Evolutionary conservation across 441 rosid species (phyloP), one percentile per base, ranked within the genome.

Genomic region (Adansonia madagascariensis): DNA sequence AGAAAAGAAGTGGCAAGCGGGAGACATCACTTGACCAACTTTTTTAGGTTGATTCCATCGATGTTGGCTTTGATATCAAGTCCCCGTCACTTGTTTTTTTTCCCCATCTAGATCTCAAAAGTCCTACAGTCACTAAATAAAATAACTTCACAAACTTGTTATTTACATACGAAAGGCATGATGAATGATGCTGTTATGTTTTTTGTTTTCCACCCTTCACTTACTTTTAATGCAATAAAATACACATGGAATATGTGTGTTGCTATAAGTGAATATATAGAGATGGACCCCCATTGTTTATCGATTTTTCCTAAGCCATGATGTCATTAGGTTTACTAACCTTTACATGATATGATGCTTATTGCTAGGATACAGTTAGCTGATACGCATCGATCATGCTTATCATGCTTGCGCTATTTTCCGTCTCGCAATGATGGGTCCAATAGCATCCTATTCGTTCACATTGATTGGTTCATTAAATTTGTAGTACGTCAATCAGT

Each of bases 241-340:
- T 14, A 53, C 75, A 74, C 22, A 60, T 44, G 8, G 0, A 60
- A 3, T 27, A 1, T 3, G 9, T 10, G 57, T 74, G 53, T 27
- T 53, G 8, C n/a, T 39, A 31, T 10, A 62, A 24, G 77, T 75
- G 60, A 11, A 27, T 27, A 27, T 56, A 64, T 80, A 79, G 86
- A 47, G n/a, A 43, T 43, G 27, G 27, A 17, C 3, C 71, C 44
- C 80, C 63, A 43, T 53, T 11, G 31, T 46, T 63, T 1, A 73
- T 78, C 75, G 70, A 76, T 7, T 15, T 81, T 71, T 80, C 71
- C 73, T 64, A 77, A 53, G 68, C 84, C 79, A 74, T 77, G 82
- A 81, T 79, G 82, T 76, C 86, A 76, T 64, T 59, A 73, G 35
- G 74, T 49, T 73, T 47, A 55, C 83, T 66, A 77, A 80, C 79